Base-by-base conservation (phyloP, 768 basidiomycete genomes). In the Suillus sp. region DNA sequence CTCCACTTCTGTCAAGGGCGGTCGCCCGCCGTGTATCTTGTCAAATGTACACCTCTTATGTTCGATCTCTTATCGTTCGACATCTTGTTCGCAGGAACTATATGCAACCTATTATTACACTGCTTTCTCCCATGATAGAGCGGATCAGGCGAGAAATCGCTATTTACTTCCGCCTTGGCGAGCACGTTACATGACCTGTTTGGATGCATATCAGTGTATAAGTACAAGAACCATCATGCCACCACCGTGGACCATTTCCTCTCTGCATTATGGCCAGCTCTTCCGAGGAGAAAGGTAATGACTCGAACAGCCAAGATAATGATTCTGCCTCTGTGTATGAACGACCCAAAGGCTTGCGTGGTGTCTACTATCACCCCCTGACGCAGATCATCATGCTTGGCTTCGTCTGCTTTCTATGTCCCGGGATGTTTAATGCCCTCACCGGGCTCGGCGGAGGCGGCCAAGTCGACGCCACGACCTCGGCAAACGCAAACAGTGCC, bases 371-470 rank as follows among this genome's bases (percentile, higher is more conserved):
- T 67, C 79, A 87, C 67, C 83, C 86, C n/a, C 67, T 79, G 61
- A 84, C 83, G 0, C 87, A 89, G 73, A 79, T 79, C 4, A 71
- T 88, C 62, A 80, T 92, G 79, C 81, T 91, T 55, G 90, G 88
- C 47, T 80, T 91, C 55, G 85, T 90, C 55, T 90, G 89, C 43
- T 82, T 83, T 70, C 74, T 81, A 70, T 77, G 75, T 63, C 74
- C 74, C 75, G 90, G 91, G 56, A 80, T 91, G 53, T 92, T 90
- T 78, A 92, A 92, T 69, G 85, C 90, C 10, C 77, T 91, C 68
- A 90, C 86, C 59, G 90, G 91, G 42, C 79, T 93, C 59, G 91
- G 92, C 3, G 90, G 82, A 48, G 91, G 89, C 48, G 92, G 92
- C 0, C 89, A 89, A 74, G 69, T 90, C 48, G 86, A 91, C 67